Evolutionary conservation across 805 yeast species (phyloP).

Genomic region (Lachancea nothofagi): DNA sequence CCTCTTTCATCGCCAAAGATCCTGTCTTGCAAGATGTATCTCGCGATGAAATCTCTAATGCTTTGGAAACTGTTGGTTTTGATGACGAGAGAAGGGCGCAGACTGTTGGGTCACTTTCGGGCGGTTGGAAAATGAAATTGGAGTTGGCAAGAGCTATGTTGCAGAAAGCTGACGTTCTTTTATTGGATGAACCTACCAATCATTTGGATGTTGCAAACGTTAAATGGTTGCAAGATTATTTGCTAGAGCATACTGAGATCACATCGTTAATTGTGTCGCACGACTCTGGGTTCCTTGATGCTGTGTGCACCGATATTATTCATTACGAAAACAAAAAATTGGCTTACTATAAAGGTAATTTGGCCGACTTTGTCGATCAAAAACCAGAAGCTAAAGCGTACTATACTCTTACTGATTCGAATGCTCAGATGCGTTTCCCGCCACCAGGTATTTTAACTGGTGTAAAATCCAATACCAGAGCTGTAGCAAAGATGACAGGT

Average conservation of each 20-base stretch:
- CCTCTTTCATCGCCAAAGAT: conserved; percentile 81
- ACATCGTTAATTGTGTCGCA: conserved; percentile 95
- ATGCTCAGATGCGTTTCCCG: conserved; percentile 96
- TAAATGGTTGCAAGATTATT: conserved; percentile 87
- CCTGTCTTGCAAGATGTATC: conserved; percentile 67
- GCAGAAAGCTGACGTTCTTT: conserved; percentile 90
- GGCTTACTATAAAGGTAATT: conserved; percentile 93
- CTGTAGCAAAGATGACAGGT: conserved; percentile 81
- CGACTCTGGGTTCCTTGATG: conserved; percentile 94
- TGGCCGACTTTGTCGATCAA: conserved; percentile 83
- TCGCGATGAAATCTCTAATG: conserved; percentile 64
- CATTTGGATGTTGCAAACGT: conserved; percentile 94
- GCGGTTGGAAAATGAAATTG: conserved; percentile 99
- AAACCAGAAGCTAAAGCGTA: conserved; percentile 96
- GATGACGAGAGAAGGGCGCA: conserved; percentile 85
- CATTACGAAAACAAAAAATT: conserved; percentile 94
- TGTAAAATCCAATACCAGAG: conserved; percentile 88
- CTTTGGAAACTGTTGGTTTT: conserved; percentile 83
- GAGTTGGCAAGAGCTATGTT: conserved; percentile 99
- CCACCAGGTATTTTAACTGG: conserved; percentile 98
- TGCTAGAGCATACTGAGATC: conserved; percentile 74
- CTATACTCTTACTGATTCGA: conserved; percentile 87
- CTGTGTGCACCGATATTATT: conserved; percentile 92
- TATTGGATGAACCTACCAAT: conserved; percentile 97
- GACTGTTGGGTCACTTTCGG: conserved; percentile 89